phyloP scores from a whole-genome alignment of 2,329 filamentous ascomycete species.

The Botryosphaeria agaves region DNA sequence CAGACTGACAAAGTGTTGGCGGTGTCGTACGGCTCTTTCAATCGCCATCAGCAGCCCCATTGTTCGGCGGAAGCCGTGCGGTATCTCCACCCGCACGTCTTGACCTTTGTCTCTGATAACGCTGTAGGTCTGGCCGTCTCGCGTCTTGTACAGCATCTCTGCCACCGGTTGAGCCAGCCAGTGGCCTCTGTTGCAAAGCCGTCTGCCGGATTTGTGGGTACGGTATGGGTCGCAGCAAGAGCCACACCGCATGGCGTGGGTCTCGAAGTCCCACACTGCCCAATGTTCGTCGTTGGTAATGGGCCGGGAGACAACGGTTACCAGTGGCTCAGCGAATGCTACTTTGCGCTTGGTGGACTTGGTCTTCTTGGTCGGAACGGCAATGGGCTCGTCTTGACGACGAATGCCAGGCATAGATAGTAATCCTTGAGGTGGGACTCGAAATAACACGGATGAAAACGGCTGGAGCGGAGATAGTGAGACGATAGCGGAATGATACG shows the following conservation, averaged over 20 bases:
- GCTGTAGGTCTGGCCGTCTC: constrained; percentile 13
- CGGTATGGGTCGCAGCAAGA: constrained; percentile 27
- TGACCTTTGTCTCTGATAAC: constrained; percentile 15
- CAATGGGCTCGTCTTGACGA: neutral
- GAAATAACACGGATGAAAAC: too few relatives aligned
- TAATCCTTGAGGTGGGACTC: too few relatives aligned
- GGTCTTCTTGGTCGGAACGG: neutral
- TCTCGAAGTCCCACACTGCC: constrained; percentile 30
- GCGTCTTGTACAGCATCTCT: constrained; percentile 22
- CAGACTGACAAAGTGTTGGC: constrained; percentile 23
- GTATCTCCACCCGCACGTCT: constrained; percentile 27
- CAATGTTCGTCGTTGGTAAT: constrained; percentile 24
- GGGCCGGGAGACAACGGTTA: constrained; percentile 21
- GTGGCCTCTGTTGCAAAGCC: constrained; percentile 26
- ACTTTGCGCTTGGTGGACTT: neutral
- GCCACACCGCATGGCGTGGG: constrained; percentile 25
- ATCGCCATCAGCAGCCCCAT: constrained; percentile 22
- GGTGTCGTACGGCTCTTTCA: constrained; percentile 20
- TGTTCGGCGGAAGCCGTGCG: constrained; percentile 22
- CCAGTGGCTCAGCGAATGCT: constrained; percentile 6
- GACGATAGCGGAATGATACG: too few relatives aligned
- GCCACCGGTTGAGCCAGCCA: constrained; percentile 26
- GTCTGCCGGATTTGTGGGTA: constrained; percentile 19
- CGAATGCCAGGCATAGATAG: neutral
- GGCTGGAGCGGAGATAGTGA: too few relatives aligned